These are phyloP conservation scores for Alternaria panax DNA, from an alignment of 2,329 filamentous ascomycete species.

Conservation along the genomic window DNA sequence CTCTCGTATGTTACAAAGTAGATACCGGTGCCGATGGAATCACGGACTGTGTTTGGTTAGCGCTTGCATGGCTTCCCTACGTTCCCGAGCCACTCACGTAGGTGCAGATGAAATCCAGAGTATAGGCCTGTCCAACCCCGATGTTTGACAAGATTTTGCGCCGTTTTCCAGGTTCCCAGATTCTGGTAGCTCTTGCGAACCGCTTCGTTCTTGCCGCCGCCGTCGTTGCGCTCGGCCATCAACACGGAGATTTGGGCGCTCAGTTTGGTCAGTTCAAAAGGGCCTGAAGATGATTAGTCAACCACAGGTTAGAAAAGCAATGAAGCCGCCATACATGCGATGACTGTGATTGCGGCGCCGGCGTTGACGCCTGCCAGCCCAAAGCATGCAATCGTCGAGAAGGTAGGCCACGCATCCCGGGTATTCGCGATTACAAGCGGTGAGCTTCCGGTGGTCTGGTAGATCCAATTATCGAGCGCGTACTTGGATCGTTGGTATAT, in stretches of 20 bases:
- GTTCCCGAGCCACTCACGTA: slow-evolving; percentile 63
- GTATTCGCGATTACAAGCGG: slow-evolving; percentile 76
- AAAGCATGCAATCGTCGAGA: slow-evolving; percentile 78
- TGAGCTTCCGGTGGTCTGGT: slow-evolving; percentile 69
- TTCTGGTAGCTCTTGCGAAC: slow-evolving; percentile 71
- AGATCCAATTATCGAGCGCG: slow-evolving; percentile 73
- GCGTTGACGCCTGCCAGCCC: slow-evolving; percentile 79
- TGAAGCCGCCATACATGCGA: slow-evolving; percentile 67
- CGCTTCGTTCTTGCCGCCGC: slow-evolving; percentile 45
- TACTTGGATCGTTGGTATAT: slow-evolving; percentile 82
- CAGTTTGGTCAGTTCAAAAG: slow-evolving; percentile 89
- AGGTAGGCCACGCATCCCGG: slow-evolving; percentile 72
- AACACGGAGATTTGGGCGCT: slow-evolving; percentile 85
- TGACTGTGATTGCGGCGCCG: slow-evolving; percentile 78
- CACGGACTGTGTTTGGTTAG: slow-evolving; percentile 67
- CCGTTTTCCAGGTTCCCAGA: slow-evolving; percentile 77
- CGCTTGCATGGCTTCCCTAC: neutral
- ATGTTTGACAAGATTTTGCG: slow-evolving; percentile 78
- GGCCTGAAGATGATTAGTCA: slow-evolving; percentile 58
- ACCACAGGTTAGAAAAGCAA: neutral
- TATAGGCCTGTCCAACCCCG: slow-evolving; percentile 77
- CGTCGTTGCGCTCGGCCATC: slow-evolving; percentile 68
- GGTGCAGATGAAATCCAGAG: slow-evolving; percentile 79
- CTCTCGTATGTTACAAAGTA: slow-evolving; percentile 93
- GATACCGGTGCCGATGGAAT: slow-evolving; percentile 82